A percentile compares a stretch with the other conserved stretches of the same genome.
Conservation (phyloP, 2,329 filamentous ascomycete genomes). For the Trichoderma gracile region DNA sequence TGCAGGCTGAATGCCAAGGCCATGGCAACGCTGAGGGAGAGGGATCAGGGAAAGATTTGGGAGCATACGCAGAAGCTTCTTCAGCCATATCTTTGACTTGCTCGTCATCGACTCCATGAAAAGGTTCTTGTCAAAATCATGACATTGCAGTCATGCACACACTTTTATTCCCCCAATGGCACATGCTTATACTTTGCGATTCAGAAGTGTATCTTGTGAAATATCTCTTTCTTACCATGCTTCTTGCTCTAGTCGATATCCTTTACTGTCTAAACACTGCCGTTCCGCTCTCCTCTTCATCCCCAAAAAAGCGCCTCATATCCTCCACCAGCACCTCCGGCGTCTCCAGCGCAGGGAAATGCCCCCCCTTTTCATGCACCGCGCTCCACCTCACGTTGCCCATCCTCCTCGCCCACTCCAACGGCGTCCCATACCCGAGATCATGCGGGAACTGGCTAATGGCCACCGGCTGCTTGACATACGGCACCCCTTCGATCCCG, state of each 20-base stretch:
- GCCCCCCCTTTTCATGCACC: background rate
- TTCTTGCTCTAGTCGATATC: no score
- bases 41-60: background rate
- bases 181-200: no score
- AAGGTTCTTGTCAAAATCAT: no score
- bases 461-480: background rate
- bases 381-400: background rate
- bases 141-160: no score
- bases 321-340: background rate
- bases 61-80: background rate
- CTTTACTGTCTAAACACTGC: background rate
- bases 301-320: background rate
- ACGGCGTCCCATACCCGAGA: background rate
- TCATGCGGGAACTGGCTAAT: slow-evolving; percentile 1
- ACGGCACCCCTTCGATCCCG: background rate
- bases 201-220: no score
- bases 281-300: background rate
- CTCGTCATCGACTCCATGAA: no score
- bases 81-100: background rate
- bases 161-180: no score
- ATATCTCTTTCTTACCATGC: no score
- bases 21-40: background rate
- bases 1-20: background rate
- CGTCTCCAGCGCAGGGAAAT: background rate
- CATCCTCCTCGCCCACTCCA: background rate